Base-by-base conservation (phyloP, 345 rosid species). In the Brassica rapa region DNA sequence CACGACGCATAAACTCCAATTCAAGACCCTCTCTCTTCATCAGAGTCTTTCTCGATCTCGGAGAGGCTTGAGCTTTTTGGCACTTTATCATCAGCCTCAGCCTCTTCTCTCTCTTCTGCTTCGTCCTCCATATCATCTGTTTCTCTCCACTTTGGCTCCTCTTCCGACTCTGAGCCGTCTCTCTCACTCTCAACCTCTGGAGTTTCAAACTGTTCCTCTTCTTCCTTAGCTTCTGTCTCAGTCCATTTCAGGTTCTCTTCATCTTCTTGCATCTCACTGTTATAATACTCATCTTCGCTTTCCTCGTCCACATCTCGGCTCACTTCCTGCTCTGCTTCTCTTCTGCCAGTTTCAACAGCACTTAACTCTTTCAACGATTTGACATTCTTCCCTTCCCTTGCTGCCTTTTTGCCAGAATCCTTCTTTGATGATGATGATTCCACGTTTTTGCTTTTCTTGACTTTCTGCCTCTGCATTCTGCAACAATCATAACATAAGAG, bases 391-490 rank as follows among this genome's bases (percentile, higher is more conserved):
- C 69, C 77, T 57, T 57, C 81, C 49, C 74, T 49, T 39, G 43
- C 79, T 39, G 43, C 79, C 3, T 67, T 68, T 59, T 62, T 69
- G 68, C 21, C 56, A 51, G 56, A n/a, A 51, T 51, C 56, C 19
- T 51, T 53, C 10, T 53, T 53, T 53, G 59, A 53, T n/a, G 56
- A 53, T n/a, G 56, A 51, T 14, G 15, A 51, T 15, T 51, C 19
- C 19, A 49, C 56, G 8, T 49, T 53, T 53, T 53, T 53, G 24
- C 59, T 16, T 53, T 53, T 53, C 21, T 53, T 53, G 59, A 53
- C 24, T 39, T 81, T 82, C 33, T 51, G 70, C 77, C 78, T 77
- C 41, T 55, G 81, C 59, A 63, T 62, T 70, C 91, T 89, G 85
- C 61, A 37, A 78, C 19, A 73, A 66, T 23, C 61, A 63, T 32